phyloP scores from a whole-genome alignment of 352 stramenopile species.

The Aphanomyces euteiches region DNA sequence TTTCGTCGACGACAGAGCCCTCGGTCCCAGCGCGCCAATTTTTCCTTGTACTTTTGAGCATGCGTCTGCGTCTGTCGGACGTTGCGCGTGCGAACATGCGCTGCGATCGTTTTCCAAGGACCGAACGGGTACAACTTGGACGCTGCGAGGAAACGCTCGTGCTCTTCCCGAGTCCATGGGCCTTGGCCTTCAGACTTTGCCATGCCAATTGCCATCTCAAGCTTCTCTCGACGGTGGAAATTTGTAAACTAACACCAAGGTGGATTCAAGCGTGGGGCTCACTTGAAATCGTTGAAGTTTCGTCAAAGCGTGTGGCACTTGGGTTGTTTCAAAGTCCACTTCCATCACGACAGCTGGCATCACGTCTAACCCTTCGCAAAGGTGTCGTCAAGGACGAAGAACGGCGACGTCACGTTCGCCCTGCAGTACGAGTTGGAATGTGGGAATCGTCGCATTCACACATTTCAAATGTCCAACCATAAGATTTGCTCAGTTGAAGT shows the following conservation, averaged over 20 bases:
- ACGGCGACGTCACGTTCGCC: no score
- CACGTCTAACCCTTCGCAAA: no score
- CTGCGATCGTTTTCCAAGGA: conserved; percentile 58
- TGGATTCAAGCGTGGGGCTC: background rate
- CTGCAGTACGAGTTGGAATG: no score
- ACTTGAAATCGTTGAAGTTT: no score
- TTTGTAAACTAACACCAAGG: background rate
- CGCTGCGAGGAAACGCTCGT: conserved; percentile 55
- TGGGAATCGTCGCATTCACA: no score
- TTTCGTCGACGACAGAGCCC: conserved; percentile 32
- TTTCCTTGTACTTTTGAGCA: conserved; percentile 34
- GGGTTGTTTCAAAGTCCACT: no score
- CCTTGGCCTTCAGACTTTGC: conserved; percentile 37
- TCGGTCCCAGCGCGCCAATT: conserved; percentile 32
- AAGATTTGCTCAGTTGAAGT: no score
- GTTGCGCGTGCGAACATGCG: conserved; percentile 59
- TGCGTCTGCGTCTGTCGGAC: conserved; percentile 42
- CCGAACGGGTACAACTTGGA: conserved; percentile 54
- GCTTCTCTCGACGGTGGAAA: conserved; percentile 34
- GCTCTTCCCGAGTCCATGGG: conserved; percentile 66
- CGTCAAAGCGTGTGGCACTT: no score
- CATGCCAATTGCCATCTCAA: no score
- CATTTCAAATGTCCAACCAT: no score
- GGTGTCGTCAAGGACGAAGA: no score
- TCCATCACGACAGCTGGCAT: no score